Evolutionary conservation across 106 monocot genomes (phyloP).

Genomic region (Amphibolis antarctica): DNA sequence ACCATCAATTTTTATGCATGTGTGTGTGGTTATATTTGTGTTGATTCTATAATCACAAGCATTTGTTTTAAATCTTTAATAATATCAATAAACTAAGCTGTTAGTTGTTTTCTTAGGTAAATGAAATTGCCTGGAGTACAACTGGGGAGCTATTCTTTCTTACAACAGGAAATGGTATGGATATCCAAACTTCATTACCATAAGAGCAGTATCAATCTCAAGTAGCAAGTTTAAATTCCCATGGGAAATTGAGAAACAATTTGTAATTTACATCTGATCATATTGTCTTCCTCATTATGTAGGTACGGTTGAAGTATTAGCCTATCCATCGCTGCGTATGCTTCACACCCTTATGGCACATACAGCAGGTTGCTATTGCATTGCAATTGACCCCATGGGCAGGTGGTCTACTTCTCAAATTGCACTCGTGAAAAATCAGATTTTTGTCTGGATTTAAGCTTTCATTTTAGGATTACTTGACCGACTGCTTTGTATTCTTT

Average conservation of each 20-base stretch:
- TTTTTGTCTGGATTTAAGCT: neutral
- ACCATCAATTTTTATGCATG: no score
- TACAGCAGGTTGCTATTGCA: slow-evolving; percentile 97
- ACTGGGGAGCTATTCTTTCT: slow-evolving; percentile 91
- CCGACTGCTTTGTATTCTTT: neutral
- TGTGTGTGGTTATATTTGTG: no score
- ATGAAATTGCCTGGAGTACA: slow-evolving; percentile 97
- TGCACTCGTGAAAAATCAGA: neutral
- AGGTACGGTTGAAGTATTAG: slow-evolving; percentile 86
- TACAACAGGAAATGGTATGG: slow-evolving; percentile 86
- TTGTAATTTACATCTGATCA: no score
- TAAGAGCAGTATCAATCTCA: neutral
- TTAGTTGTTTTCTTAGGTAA: slow-evolving; percentile 36
- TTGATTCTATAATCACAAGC: neutral
- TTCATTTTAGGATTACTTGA: neutral
- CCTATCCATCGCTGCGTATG: slow-evolving; percentile 64
- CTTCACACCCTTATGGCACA: slow-evolving; percentile 82
- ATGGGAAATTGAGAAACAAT: no score
- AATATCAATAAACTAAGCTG: neutral
- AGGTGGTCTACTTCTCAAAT: slow-evolving; percentile 32
- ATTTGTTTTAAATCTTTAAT: neutral
- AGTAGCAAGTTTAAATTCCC: neutral
- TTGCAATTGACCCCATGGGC: slow-evolving; percentile 83
- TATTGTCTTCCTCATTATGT: neutral
- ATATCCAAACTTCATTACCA: neutral